Conservation (phyloP, 2,329 filamentous ascomycete genomes). For the Aspergillus udagawae region DNA sequence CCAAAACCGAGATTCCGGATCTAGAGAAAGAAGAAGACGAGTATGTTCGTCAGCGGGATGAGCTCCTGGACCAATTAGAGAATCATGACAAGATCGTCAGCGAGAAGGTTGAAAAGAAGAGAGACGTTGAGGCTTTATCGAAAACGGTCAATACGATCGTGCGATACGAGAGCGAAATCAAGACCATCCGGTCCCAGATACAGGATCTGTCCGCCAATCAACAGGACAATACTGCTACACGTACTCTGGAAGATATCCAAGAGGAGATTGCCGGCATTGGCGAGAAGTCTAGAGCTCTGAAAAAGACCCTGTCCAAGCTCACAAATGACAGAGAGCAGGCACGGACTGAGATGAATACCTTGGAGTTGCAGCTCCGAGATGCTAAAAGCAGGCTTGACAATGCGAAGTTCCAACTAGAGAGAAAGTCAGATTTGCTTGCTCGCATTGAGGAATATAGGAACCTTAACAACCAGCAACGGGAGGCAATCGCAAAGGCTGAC, state of each 20-base stretch:
- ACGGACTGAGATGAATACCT: constrained; percentile 60
- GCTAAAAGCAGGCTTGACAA: constrained; percentile 67
- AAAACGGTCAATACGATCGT: constrained; percentile 74
- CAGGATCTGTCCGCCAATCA: constrained; percentile 72
- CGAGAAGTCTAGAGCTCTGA: constrained; percentile 64
- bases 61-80: constrained; percentile 60
- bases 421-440: constrained; percentile 65
- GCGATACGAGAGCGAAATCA: constrained; percentile 68
- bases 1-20: constrained; percentile 63
- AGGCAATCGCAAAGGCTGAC: constrained; percentile 66
- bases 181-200: constrained; percentile 68
- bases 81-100: constrained; percentile 63
- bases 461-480: constrained; percentile 64
- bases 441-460: constrained; percentile 72
- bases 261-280: constrained; percentile 64
- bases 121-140: constrained; percentile 69
- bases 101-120: constrained; percentile 59
- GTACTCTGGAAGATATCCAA: constrained; percentile 80
- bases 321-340: constrained; percentile 67
- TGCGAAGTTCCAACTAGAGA: constrained; percentile 71
- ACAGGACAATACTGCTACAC: constrained; percentile 59
- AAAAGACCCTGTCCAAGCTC: constrained; percentile 62
- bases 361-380: constrained; percentile 77
- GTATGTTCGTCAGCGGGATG: constrained; percentile 59
- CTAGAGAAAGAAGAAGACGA: constrained; percentile 61